Evolutionary conservation across 2,329 filamentous ascomycete species (phyloP), one percentile per base, ranked within the genome.

Genomic region (Fusarium verticillioides): DNA sequence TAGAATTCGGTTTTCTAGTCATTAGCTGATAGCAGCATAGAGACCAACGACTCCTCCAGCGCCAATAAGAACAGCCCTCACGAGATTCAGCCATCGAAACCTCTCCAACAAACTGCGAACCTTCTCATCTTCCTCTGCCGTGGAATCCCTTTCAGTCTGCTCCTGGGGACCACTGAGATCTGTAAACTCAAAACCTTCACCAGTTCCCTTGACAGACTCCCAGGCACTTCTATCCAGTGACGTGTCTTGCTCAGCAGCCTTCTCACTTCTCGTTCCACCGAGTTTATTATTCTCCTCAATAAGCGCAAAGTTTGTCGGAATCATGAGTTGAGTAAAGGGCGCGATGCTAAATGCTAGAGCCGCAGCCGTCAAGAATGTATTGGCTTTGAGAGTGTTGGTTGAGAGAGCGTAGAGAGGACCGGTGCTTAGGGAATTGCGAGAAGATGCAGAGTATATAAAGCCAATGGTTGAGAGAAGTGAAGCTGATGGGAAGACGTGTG

Each of bases 71-170:
- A 23, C 23, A 10, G 50, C 64, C 2, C 66, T 46, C 0, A 46
- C 50, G 11, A 64, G 43, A 18, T 69, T 69, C 1, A 58, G n/a
- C 49, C 58, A 69, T 2, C 50, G 39, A 4, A 69, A 69, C 11
- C 8, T 69, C 10, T 69, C 64, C 28, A 69, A 9, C 8, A 69
- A 11, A 1, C 18, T 0, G 5, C n/a, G 3, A 0, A 43, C 47
- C 11, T 15, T 43, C 4, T 46, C 8, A 5, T 69, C 50, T 5
- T 63, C 18, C 11, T 69, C 58, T 9, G 2, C 3, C 1, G 19
- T 56, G 0, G 66, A 58, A 1, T 46, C 23, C 3, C 12, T 10
- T 1, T 30, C 6, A 0, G 66, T 58, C 1, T 12, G 10, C 0
- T 64, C 43, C 7, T 53, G 66, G 0, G 64, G 65, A 1, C 50